Base-by-base conservation (phyloP, 163 green algal genomes). In the Coccomyxa subellipsoidea region DNA sequence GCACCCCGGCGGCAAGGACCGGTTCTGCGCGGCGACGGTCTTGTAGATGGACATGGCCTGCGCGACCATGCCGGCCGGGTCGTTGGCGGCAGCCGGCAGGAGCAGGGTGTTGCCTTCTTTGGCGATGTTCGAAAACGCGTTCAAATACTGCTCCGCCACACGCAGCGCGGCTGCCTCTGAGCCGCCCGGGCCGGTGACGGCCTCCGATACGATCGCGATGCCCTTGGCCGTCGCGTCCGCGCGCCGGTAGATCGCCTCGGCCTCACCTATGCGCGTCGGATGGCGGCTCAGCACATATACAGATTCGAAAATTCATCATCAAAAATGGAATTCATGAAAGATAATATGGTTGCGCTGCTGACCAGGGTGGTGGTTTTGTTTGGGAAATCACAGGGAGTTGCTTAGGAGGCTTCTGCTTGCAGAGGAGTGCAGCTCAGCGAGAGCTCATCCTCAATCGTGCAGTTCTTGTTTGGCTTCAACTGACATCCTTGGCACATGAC, bases 61-160 rank as follows among this genome's bases (percentile, higher is more conserved):
- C 0, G 94, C 92, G 0, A 98, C 92, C 89, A 98, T 96, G 77
- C 85, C 85, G 6, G 94, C 91, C 0, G 95, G 92, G 82, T 98
- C 93, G 31, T 83, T 73, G 9, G 89, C 80, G 31, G 89, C 87
- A 21, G 91, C 82, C 4, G 96, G 96, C 71, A 98, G 88, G 81
- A 98, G 83, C 85, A 99, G 89, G 0, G 96, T 98, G 78, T 92
- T 98, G 39, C 89, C 85, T 81, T 92, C 71, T 87, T 97, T 95
- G 79, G 96, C 96, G 35, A 99, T 89, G 25, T 95, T 84, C 0
- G 85, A 78, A 84, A 98, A 98, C 32, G 92, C 93, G 79, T 91
- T 85, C 69, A 92, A 32, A 34, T 90, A 90, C 78, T 87, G 89
- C 90, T 98, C 94, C 9, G 95, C 95, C 23, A 98, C 87, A 6